Base-by-base conservation (phyloP, 768 basidiomycete genomes). In the Hydnomerulius pinastri region DNA sequence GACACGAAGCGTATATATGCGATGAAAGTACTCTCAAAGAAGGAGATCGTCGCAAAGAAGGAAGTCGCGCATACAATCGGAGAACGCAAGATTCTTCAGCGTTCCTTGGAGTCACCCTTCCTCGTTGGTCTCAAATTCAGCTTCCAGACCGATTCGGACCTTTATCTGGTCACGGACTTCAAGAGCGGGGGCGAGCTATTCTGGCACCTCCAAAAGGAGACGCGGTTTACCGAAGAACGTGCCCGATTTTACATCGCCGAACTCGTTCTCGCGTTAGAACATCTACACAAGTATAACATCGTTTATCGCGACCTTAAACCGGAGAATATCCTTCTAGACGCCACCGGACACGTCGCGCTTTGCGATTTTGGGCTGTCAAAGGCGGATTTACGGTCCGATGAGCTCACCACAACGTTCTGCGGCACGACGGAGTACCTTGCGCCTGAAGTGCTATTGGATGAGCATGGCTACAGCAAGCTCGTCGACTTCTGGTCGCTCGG, bases 51-150 rank as follows among this genome's bases (percentile, higher is more conserved):
- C 47, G 95, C 92, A 21, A 98, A 98, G 79, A 98, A 98, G 72
- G 97, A 99, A 70, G 93, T 99, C 38, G 96, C 96, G 8, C 97
- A 99, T 69, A 99, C 97, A 13, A 98, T 99, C 49, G 97, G 97
- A 59, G 97, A 99, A 72, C 87, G 97, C 71, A 98, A 98, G 77
- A 98, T 99, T 66, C 81, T 98, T 28, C 96, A 98, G 64, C 82
- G 89, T 24, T 93, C 91, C 13, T 70, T 95, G 27, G 92, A 97
- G 54, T 93, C 86, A 8, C 97, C 96, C 0, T 99, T 99, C 83
- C 83, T 99, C 37, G 94, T 99, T 55, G 97, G 97, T 25, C 79
- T 99, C 63, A 99, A 99, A 71, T 99, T 99, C 63, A 87, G 86
- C 64, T 99, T 99, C 77, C 97, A 98, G 71, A 98, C 94, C 0